Base-by-base conservation (phyloP, 305 asterid species). In the Fraxinus baroniana region DNA sequence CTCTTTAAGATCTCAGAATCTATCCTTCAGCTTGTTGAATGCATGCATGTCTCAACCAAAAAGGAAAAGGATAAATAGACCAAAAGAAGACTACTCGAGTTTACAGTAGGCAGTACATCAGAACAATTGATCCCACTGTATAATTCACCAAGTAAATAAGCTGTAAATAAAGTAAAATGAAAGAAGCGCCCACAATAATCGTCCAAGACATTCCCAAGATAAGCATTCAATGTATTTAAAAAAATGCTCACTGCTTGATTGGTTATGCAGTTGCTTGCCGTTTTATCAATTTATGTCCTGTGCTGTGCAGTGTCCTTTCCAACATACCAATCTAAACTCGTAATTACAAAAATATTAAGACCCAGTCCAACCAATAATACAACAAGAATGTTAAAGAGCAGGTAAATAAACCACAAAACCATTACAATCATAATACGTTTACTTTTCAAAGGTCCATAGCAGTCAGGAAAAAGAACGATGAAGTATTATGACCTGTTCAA, bases 401-500 rank as follows among this genome's bases (percentile, higher is more conserved):
- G 32, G 20, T 7, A 74, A 39, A 68, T 74, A 76, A 68, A 82
- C 79, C 24, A 6, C 78, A 6, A 32, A 70, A 74, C 28, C 28
- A 73, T 72, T 3, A 71, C 18, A 44, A 60, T 64, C 68, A 82
- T 79, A 7, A 76, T 64, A 62, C 72, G 74, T 70, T 72, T 36
- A 44, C 7, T 62, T 77, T 72, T 71, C 87, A 80, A 79, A 49
- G 60, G 18, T 68, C 44, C 79, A 78, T 79, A 49, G 13, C 60
- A 79, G 64, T 35, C 66, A 77, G 41, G 30, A 81, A 76, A 77
- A 46, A 1, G 7, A 39, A 39, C 8, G 24, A 22, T 39, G 26
- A 57, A 62, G 83, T 6, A 18, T 8, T 46, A 81, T 70, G 80
- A 97, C 99, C 97, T 94, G 98, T 88, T 94, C 98, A 83, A 66